Base-by-base conservation (phyloP, 805 yeast species). In the Candida morakotiae region DNA sequence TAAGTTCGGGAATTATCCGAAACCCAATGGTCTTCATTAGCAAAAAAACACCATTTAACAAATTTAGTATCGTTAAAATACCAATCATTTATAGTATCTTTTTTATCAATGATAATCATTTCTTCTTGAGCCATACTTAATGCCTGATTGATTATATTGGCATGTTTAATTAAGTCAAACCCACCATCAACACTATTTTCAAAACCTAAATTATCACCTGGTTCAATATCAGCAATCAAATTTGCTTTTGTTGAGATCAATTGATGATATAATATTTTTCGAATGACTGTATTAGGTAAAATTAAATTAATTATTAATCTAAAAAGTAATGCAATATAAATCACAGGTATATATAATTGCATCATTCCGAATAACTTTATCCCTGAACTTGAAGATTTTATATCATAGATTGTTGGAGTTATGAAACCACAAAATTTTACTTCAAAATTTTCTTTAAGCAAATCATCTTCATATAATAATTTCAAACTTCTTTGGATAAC, bases 371-470 rank as follows among this genome's bases (percentile, higher is more conserved):
- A 46, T 38, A 67, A 52, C 10, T 44, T 31, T 11, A 47, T 45
- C 1, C 73, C 73, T 7, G 67, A 58, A 18, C 46, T 52, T 5
- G 71, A 63, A 21, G 52, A 46, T n/a, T 77, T 77, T 22, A 84
- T 77, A 46, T 82, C 81, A 17, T 69, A 64, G 15, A 84, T 65
- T 0, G 93, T 82, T 1, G 94, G 94, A 37, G 85, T 81, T 14
- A 83, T 62, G 35, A 83, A 60, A 0, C 87, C 87, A 15, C 74
- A 65, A 38, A 76, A 68, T 35, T 53, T 56, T 22, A 77, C 57
- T 4, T 24, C 31, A 16, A 40, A 32, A 14, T 49, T 43, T 2
- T 46, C 47, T 2, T 51, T 38, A 21, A 64, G 34, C 10, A 44
- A 53, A 1, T 41, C 28, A 31, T 60, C 65, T 18, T 46, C 44